Base-by-base conservation (phyloP, 2,329 filamentous ascomycete species). In the Trichoderma endophyticum region DNA sequence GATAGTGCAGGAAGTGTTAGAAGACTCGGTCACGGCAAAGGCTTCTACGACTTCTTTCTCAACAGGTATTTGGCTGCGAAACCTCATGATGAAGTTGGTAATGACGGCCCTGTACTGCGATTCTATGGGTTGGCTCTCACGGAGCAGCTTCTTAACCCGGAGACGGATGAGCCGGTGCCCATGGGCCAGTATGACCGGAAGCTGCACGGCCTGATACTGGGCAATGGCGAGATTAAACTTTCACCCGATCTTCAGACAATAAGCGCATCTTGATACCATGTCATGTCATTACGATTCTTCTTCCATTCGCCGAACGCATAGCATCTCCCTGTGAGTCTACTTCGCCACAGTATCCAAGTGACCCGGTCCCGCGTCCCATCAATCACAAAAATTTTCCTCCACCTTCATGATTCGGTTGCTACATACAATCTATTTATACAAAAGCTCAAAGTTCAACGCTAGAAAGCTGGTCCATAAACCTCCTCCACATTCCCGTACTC, bases 11-110 rank as follows among this genome's bases (percentile, higher is more conserved):
- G 85, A 3, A 84, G 83, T 14, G 87, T 96, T 73, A 89, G 91
- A 75, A 88, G 96, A 76, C 87, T 98, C 24, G 96, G 96, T 54
- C 96, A 99, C 81, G 96, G 96, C 71, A 97, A 94, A 81, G 96
- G 96, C 36, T 99, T 97, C 83, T 99, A 99, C 85, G 96, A 99
- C 84, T 92, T 91, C 81, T 99, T 97, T 81, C 83, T 99, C 79
- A 89, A 91, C 78, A 89, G 91, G 76, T 97, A 95, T 77, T 80
- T 83, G 67, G 79, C 87, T 62, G 18, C 43, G 6, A 72, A 72
- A 26, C 79, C 78, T 48, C 78, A 78, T 56, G 75, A 79, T 36
- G 77, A 80, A 66, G 67, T 15, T 9, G 59, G 57, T 21, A 30
- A 24, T 11, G 67, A 43, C 14, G 67, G 57, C n/a, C 69, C 79